Evolutionary conservation across 257 asterid species (phyloP).

Genomic region (Penstemon barbatus): DNA sequence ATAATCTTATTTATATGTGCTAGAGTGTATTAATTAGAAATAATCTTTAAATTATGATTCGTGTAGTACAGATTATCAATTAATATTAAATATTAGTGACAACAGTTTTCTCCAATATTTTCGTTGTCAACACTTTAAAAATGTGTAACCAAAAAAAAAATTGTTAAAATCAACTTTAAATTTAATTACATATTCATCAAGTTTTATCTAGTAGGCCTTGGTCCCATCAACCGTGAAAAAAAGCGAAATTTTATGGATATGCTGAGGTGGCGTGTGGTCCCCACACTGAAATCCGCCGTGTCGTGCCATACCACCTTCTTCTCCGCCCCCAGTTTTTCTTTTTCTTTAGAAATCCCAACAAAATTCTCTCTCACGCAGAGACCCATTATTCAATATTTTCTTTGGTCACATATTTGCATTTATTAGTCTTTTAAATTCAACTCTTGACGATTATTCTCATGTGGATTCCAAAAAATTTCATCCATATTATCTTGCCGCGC

Average conservation of each 20-base stretch:
- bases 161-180: too few relatives aligned
- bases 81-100: too few relatives aligned
- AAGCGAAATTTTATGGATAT: constrained; percentile 16
- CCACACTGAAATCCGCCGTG: constrained; percentile 28
- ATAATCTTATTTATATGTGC: too few relatives aligned
- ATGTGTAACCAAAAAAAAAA: too few relatives aligned
- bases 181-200: too few relatives aligned
- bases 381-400: background rate
- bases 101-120: too few relatives aligned
- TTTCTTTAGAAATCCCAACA: constrained; percentile 8
- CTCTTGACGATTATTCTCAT: constrained; percentile 4
- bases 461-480: background rate
- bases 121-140: too few relatives aligned
- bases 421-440: background rate
- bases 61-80: too few relatives aligned
- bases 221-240: too few relatives aligned
- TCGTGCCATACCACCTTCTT: constrained; percentile 28
- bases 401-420: background rate
- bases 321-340: constrained; percentile 60
- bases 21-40: too few relatives aligned
- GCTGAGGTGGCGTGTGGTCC: constrained; percentile 42
- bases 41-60: too few relatives aligned
- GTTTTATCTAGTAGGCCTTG: too few relatives aligned
- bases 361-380: constrained; percentile 4
- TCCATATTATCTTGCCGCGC: background rate